phyloP scores from a whole-genome alignment of 2,329 filamentous ascomycete genomes.

The Penicillium sp. region DNA sequence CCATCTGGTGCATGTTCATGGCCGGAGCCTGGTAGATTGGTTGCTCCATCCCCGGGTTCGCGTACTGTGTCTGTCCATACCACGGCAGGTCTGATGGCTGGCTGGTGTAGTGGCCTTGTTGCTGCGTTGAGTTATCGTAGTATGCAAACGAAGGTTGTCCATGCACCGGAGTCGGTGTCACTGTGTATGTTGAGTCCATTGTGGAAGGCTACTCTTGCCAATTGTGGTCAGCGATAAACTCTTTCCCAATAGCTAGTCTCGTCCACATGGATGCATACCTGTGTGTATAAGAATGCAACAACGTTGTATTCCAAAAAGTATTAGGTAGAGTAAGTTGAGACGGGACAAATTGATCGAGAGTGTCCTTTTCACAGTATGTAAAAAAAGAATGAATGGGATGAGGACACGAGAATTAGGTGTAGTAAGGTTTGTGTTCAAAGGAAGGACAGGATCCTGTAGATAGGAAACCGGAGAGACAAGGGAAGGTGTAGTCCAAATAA shows the following conservation, averaged over 20 bases:
- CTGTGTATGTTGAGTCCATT: conserved; percentile 66
- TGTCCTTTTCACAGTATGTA: conserved; percentile 1
- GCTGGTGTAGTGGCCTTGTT: conserved; percentile 73
- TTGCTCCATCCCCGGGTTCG: conserved; percentile 26
- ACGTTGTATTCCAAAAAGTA: conserved; percentile 1
- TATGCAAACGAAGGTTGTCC: conserved; percentile 80
- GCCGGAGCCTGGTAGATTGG: conserved; percentile 40
- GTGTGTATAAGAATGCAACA: conserved; percentile 1
- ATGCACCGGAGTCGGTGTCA: conserved; percentile 56
- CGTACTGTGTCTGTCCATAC: conserved; percentile 40
- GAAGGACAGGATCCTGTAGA: conserved; percentile 39
- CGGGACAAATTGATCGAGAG: not conserved
- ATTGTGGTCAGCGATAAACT: not conserved
- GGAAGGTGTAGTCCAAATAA: conserved; percentile 18
- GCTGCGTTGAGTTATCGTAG: conserved; percentile 76
- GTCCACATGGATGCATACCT: conserved; percentile 1
- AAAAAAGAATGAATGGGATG: conserved; percentile 33
- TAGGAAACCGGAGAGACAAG: conserved; percentile 26
- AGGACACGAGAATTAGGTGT: conserved; percentile 28
- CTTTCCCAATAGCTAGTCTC: not conserved
- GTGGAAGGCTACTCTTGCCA: conserved; percentile 2
- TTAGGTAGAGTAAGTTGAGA: conserved; percentile 5
- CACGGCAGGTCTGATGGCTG: conserved; percentile 56
- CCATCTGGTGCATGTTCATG: conserved; percentile 47
- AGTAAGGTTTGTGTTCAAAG: conserved; percentile 24